Evolutionary conservation across 352 stramenopile species (phyloP), one percentile per base, ranked within the genome.

Genomic region (Phytopythium montanum): DNA sequence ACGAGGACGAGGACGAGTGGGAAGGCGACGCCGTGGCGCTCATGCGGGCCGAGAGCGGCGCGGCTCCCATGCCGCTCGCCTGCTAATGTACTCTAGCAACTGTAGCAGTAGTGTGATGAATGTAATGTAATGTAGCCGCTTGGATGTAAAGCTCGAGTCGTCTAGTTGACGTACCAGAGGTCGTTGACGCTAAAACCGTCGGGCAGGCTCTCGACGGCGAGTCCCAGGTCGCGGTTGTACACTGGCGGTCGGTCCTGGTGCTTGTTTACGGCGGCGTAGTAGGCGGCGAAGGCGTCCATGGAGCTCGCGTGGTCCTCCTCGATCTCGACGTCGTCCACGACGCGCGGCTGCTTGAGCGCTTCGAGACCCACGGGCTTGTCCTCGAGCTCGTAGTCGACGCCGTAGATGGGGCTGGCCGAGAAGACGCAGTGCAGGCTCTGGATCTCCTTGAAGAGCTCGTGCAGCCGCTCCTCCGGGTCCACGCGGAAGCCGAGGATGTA

Each of bases 401-500:
- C 92, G 56, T 97, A 97, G 65, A 97, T 94, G 5, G 92, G 92
- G 21, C 87, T 94, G 6, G 65, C 74, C 19, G 81, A 87, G 64
- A 95, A 97, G 9, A 94, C 81, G 18, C 70, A 67, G 63, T 94
- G 83, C 39, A 95, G 64, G n/a, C 79, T 88, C 61, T 87, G 81
- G 53, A 95, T 87, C 65, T 94, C 85, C 64, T 92, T 81, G 69
- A 92, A 94, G 12, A 97, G 70, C 50, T 95, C 84, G 8, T 92
- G 67, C 34, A 97, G 69, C 18, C 78, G 70, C 42, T 97, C 89
- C 33, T 89, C 70, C 0, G 93, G 92, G 60, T 98, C 90, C 29
- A 98, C 67, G 19, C 87, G 80, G 64, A 98, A 98, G 29, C 90
- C 91, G 25, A 98, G 68, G 50, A 97, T 92, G 72, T 98, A 98